Percentiles rank a stretch among this genome's conserved stretches.
Conservation (phyloP, 352 stramenopile genomes). For the Pythium rhizo-oryzae region DNA sequence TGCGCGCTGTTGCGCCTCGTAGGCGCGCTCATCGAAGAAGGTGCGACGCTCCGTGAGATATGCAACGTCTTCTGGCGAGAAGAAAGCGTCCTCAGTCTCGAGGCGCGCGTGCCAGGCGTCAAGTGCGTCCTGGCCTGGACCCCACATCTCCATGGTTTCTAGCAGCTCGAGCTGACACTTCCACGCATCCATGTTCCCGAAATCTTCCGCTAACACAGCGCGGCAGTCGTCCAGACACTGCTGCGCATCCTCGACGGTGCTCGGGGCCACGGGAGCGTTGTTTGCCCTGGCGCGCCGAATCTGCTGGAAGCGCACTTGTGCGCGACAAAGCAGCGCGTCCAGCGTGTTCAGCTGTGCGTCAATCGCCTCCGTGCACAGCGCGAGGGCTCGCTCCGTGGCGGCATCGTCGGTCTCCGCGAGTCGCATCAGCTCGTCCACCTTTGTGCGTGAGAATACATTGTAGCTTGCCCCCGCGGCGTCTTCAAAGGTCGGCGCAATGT, state of each 20-base stretch:
- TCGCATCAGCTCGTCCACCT: conserved; percentile 3
- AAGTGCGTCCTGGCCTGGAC: conserved; percentile 9
- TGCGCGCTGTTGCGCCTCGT: conserved; percentile 3
- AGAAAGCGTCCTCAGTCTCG: background rate
- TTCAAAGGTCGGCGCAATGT: background rate
- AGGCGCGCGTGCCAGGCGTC: background rate
- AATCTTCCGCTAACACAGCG: conserved; percentile 18
- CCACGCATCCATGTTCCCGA: conserved; percentile 23
- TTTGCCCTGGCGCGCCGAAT: background rate
- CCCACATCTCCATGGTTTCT: conserved; percentile 27
- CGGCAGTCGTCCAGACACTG: conserved; percentile 29
- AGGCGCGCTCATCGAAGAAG: conserved; percentile 8
- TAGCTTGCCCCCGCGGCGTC: background rate
- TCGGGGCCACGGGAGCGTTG: background rate
- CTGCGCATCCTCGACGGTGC: conserved; percentile 4
- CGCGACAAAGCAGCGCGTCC: conserved; percentile 26
- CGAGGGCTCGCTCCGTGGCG: conserved; percentile 13
- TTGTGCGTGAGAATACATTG: conserved; percentile 14
- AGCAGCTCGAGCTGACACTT: conserved; percentile 19
- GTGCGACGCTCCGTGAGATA: conserved; percentile 3
- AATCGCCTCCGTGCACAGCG: conserved; percentile 29
- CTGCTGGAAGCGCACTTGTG: conserved; percentile 4
- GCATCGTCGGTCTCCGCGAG: conserved; percentile 2
- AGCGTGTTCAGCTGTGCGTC: conserved; percentile 21
- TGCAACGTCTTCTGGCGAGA: conserved; percentile 6